Percentiles rank a stretch among this genome's conserved stretches.
Evolutionary conservation across 495 filamentous ascomycete genomes (phyloP).

Genomic region (Aspergillus ostianus): DNA sequence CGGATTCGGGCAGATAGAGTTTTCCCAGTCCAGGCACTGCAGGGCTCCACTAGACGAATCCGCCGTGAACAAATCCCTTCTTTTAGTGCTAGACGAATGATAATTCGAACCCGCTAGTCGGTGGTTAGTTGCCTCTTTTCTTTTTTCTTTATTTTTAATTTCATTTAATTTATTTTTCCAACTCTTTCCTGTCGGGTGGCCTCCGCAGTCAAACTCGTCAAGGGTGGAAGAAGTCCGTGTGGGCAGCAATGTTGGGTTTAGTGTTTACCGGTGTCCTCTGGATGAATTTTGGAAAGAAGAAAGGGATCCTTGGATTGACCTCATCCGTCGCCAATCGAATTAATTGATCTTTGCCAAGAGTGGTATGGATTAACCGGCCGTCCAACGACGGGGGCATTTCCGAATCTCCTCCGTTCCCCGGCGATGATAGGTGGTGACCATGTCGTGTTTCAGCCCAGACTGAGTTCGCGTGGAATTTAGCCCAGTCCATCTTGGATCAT

Average conservation of each 20-base stretch:
- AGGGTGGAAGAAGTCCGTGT: not conserved
- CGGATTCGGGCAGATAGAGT: slow-evolving; percentile 28
- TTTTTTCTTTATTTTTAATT: not conserved
- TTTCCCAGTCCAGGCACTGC: slow-evolving; percentile 22
- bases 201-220: not conserved
- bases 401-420: not conserved
- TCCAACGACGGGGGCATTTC: slow-evolving; percentile 4
- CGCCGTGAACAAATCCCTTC: slow-evolving; percentile 6
- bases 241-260: not conserved
- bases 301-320: not conserved
- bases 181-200: not conserved
- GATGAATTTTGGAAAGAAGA: not conserved
- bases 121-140: not conserved
- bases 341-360: not conserved
- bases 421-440: slow-evolving; percentile 5
- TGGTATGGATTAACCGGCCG: not conserved
- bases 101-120: not conserved
- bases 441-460: not conserved
- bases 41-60: slow-evolving; percentile 7
- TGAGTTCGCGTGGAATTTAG: slow-evolving; percentile 5
- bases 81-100: slow-evolving; percentile 5
- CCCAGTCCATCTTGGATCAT: slow-evolving; percentile 1
- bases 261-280: not conserved
- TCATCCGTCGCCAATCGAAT: not conserved
- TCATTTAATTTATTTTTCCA: not conserved